Base-by-base conservation (phyloP, 306 rosid genomes). In the Corylus heterophylla region DNA sequence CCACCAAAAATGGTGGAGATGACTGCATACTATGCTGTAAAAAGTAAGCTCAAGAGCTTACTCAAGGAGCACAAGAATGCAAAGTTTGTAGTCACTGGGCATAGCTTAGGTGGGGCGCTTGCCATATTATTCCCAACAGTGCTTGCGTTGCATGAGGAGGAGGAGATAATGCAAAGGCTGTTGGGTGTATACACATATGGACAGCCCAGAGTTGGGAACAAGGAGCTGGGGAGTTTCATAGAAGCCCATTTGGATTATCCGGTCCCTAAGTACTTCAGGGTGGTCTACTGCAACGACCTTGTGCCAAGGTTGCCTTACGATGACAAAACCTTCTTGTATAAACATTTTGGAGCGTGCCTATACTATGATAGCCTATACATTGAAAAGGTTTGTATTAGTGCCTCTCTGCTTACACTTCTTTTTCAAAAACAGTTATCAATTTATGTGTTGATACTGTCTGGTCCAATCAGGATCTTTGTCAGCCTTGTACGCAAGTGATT, bases 301-400 rank as follows among this genome's bases (percentile, higher is more conserved):
- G 92, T 93, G 44, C 91, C 94, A 55, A 86, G 97, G 85, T 75
- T 89, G 86, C 98, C 98, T 80, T 91, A 80, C 54, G 98, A 93
- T 75, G 69, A 89, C 76, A 86, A 79, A 79, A 87, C 84, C 63
- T 91, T 88, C 83, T 50, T 91, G 81, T 91, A 81, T 84, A 91
- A 87, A 71, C 97, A 93, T 84, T 93, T 93, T 13, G 94, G 93
- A 79, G 80, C 48, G 10, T 91, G 94, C 85, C 94, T 93, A 75
- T 90, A 89, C 89, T 89, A 88, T 69, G 82, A 89, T 86, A 89
- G 92, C 89, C 78, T 78, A 45, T 93, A 83, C 80, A 9, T 47
- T 14, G 84, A 86, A 78, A 80, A 85, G 16, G 96, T 92, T 84
- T 1, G 91, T 79, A 68, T 78, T 75, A 72, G 29, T 31, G 75